These are phyloP conservation scores for Irpex sp. DNA, from an alignment of 1,284 basidiomycete genomes.

Conservation along the genomic window DNA sequence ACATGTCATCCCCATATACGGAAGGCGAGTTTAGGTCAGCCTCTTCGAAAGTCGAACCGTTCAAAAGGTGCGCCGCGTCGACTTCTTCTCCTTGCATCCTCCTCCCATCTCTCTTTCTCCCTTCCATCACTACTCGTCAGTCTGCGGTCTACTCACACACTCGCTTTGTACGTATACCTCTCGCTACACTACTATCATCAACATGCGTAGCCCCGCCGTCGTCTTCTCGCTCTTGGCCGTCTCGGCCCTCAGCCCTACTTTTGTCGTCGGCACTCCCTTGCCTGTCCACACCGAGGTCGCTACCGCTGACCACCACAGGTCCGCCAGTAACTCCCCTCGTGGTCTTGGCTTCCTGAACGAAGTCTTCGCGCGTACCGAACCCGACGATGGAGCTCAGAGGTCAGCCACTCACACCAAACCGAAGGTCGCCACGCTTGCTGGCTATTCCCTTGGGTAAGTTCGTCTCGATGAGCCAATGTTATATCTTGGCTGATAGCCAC, in stretches of 20 bases:
- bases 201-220: slow-evolving; percentile 24
- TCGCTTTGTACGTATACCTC: slow-evolving; percentile 11
- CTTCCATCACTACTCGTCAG: slow-evolving; percentile 2
- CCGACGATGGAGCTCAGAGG: not conserved
- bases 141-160: not conserved
- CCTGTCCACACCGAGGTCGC: slow-evolving; percentile 3
- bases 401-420: slow-evolving; percentile 4
- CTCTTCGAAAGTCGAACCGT: slow-evolving; percentile 13
- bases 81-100: slow-evolving; percentile 6
- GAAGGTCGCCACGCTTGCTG: slow-evolving; percentile 7
- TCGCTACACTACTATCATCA: slow-evolving; percentile 2
- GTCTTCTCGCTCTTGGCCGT: slow-evolving; percentile 20
- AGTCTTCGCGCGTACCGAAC: slow-evolving; percentile 11
- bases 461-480: not conserved
- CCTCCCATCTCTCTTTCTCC: not conserved
- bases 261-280: slow-evolving; percentile 17
- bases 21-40: slow-evolving; percentile 5
- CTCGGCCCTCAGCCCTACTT: slow-evolving; percentile 19
- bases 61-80: slow-evolving; percentile 1
- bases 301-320: not conserved
- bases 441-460: slow-evolving; percentile 5
- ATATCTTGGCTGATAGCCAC: not conserved
- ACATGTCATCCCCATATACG: not conserved
- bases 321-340: slow-evolving; percentile 7
- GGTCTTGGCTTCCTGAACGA: slow-evolving; percentile 12